Percentiles rank a stretch among this genome's conserved stretches.
These are phyloP conservation scores for Heterobasidion occidentale DNA, from an alignment of 1,284 basidiomycete species.

Conservation along the genomic window DNA sequence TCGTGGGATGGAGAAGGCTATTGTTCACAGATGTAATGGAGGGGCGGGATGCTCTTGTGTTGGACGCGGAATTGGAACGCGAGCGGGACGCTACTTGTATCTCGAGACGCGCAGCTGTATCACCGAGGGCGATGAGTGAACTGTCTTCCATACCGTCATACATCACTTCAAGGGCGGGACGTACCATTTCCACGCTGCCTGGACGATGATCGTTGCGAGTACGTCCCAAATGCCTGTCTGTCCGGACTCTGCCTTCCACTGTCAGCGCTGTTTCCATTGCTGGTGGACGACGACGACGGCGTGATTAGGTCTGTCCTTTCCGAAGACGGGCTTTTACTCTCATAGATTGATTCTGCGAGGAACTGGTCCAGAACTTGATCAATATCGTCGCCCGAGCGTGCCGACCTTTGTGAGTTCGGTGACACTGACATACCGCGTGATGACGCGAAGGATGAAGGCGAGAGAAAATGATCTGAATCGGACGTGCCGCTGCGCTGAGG, in stretches of 20 bases:
- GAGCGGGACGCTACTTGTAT: not conserved
- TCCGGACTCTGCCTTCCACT: not conserved
- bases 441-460: constrained; percentile 1
- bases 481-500: not conserved
- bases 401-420: constrained; percentile 1
- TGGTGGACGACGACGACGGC: not conserved
- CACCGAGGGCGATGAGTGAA: not conserved
- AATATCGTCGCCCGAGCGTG: constrained; percentile 8
- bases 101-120: not conserved
- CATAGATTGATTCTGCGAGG: not conserved
- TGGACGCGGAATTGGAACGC: constrained; percentile 3
- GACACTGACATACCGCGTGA: not conserved
- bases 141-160: not conserved
- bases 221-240: not conserved
- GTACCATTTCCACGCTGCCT: not conserved
- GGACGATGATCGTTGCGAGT: not conserved
- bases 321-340: not conserved
- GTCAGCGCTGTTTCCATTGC: not conserved
- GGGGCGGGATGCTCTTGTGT: not conserved
- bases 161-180: constrained; percentile 2
- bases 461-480: constrained; percentile 1
- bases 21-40: constrained; percentile 8
- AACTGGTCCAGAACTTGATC: constrained; percentile 7
- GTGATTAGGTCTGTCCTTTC: not conserved
- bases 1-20: constrained; percentile 8